Base-by-base conservation (phyloP, 2,329 filamentous ascomycete genomes). In the Chrysosporium keratinophilum region DNA sequence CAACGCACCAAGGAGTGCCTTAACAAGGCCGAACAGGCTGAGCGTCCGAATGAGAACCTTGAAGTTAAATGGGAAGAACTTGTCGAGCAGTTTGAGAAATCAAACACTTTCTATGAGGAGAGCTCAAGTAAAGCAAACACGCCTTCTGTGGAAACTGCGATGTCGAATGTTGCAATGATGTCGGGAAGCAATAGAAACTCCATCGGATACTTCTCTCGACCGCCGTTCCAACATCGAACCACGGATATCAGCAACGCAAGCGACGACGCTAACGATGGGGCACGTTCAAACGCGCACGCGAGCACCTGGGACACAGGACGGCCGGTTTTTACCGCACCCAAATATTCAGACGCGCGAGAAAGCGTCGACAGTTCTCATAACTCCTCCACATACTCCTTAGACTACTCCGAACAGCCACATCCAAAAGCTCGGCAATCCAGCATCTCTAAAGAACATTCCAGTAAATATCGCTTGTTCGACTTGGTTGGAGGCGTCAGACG, bases 21-120 rank as follows among this genome's bases (percentile, higher is more conserved):
- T 17, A 68, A 65, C 45, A 67, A 67, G 41, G 74, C 74, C 2
- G 74, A 76, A 57, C 71, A 72, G 60, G 74, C 74, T 3, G 74
- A 76, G 58, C 67, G 72, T 37, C 74, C 74, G 10, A 74, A 65
- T 55, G 71, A 70, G 14, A 69, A 64, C 28, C 67, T 74, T 1
- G 72, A 75, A 57, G 61, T 71, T 50, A 74, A 75, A 55, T 76
- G 74, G 74, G 73, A 76, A 58, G 72, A 74, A 59, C 59, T 76
- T 33, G 71, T 76, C 12, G 71, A 73, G 46, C 72, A 74, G 20
- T 73, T 76, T 65, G 74, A 74, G 58, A 68, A 68, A 52, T 64
- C 64, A 15, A 64, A 64, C 31, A 73, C 69, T 9, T 70, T 72
- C 42, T 69, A 70, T 49, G 70, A 72, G 7, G 71, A 73, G 33